Evolutionary conservation across 345 rosid genomes (phyloP), one percentile per base, ranked within the genome.

Genomic region (Murraya koenigii): DNA sequence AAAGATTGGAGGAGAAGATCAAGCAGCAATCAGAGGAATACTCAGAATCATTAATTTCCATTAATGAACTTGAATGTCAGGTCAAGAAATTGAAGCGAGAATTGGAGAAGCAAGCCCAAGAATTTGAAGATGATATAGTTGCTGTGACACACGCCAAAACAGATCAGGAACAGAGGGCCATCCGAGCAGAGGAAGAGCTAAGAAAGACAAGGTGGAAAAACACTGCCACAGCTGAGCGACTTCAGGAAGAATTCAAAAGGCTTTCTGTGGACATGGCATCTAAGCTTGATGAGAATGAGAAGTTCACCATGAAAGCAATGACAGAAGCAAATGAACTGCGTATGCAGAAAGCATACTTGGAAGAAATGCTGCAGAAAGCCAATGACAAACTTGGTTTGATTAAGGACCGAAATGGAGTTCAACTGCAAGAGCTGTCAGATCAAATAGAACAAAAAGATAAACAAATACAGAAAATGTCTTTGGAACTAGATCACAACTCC

Each of bases 131-230:
- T 77, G 97, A 92, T 76, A 80, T 96, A 59, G 94, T 88, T 41
- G 87, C 84, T 63, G 61, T 89, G 86, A 91, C 84, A 76, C 67
- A 26, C 33, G 90, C 84, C 76, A 96, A 87, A 82, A 80, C 87
- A 1, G 89, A 88, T 78, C 91, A 91, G 84, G 97, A 96, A 84
- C 92, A 94, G 71, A 91, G 94, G 82, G 97, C 98, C 70, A 94
- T 93, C 79, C 75, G 69, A 74, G 94, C 99, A 63, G 99, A 96
- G 86, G 99, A 94, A 80, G 87, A 89, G 72, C 83, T 93, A 83
- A 82, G 91, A 82, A 86, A 87, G 67, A 86, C 90, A 8, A 91
- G 94, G 81, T 90, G 89, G 97, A 93, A 89, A 41, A 96, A 91
- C 75, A 88, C 93, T 38, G 83, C 82, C 61, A 80, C 91, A 72